These are phyloP conservation scores for Exophiala calicioides DNA, from an alignment of 2,329 filamentous ascomycete species.

Conservation along the genomic window DNA sequence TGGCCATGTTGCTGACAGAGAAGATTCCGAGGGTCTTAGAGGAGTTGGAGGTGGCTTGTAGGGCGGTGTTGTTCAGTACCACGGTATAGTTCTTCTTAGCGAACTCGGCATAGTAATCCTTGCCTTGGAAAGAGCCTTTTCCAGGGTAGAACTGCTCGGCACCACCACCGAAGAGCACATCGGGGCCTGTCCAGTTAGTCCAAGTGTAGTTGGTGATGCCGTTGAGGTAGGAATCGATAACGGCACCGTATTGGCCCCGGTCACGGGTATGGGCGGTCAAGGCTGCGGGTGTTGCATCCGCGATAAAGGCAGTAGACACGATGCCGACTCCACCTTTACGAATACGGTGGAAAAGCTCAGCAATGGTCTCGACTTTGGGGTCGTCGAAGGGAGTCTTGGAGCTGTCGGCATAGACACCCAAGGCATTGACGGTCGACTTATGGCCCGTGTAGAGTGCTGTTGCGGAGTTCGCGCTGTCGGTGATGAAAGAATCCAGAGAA, in stretches of 20 bases:
- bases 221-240: slow-evolving; percentile 75
- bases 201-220: slow-evolving; percentile 79
- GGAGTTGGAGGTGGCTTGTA: slow-evolving; percentile 58
- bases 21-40: slow-evolving; percentile 76
- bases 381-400: slow-evolving; percentile 74
- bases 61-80: slow-evolving; percentile 71
- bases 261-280: slow-evolving; percentile 71
- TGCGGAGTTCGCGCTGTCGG: slow-evolving; percentile 82
- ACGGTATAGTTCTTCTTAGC: slow-evolving; percentile 70
- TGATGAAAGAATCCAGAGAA: slow-evolving; percentile 82
- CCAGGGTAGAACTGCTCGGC: slow-evolving; percentile 76
- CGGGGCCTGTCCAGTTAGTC: slow-evolving; percentile 71
- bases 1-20: slow-evolving; percentile 71
- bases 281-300: slow-evolving; percentile 80
- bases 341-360: slow-evolving; percentile 69
- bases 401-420: slow-evolving; percentile 79
- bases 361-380: slow-evolving; percentile 80
- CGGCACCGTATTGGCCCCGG: slow-evolving; percentile 67
- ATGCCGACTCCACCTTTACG: slow-evolving; percentile 62
- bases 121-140: slow-evolving; percentile 64
- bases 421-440: slow-evolving; percentile 79
- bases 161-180: slow-evolving; percentile 80
- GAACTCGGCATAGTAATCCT: slow-evolving; percentile 73
- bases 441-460: slow-evolving; percentile 80
- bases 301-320: slow-evolving; percentile 78